phyloP scores from a whole-genome alignment of 225 moss, liverwort and hornwort species.

The Asterella californica region DNA sequence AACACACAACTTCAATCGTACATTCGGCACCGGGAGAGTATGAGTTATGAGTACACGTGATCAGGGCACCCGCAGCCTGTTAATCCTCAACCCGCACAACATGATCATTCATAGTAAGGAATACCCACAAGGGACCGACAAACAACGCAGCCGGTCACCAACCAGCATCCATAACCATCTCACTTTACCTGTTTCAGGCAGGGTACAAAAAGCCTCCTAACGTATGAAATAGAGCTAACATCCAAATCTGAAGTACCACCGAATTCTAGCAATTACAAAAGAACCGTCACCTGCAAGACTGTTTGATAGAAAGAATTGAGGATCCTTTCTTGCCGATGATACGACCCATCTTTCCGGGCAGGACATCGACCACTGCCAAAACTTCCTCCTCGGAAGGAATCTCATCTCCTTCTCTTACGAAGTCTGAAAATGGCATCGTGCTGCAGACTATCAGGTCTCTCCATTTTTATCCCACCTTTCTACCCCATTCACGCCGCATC shows the following conservation, averaged over 20 bases:
- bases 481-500: not conserved
- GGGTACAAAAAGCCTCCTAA: too few species aligned
- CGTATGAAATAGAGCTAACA: too few species aligned
- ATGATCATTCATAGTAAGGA: too few species aligned
- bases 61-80: not conserved
- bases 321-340: conserved; percentile 85
- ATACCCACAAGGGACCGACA: too few species aligned
- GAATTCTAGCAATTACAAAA: not conserved
- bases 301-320: conserved; percentile 84
- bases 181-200: too few species aligned
- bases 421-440: conserved; percentile 9
- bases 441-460: not conserved
- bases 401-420: conserved; percentile 14
- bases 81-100: too few species aligned
- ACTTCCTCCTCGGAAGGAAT: conserved; percentile 53
- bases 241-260: too few species aligned
- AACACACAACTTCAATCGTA: not conserved
- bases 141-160: too few species aligned
- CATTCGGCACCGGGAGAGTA: not conserved
- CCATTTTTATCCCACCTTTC: not conserved
- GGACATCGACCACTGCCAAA: conserved; percentile 74
- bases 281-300: conserved; percentile 63
- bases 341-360: conserved; percentile 76
- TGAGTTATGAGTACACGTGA: not conserved
- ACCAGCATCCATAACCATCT: too few species aligned